Evolutionary conservation across 352 stramenopile genomes (phyloP), one percentile per base, ranked within the genome.

Genomic region (Phytopythium helicoides): DNA sequence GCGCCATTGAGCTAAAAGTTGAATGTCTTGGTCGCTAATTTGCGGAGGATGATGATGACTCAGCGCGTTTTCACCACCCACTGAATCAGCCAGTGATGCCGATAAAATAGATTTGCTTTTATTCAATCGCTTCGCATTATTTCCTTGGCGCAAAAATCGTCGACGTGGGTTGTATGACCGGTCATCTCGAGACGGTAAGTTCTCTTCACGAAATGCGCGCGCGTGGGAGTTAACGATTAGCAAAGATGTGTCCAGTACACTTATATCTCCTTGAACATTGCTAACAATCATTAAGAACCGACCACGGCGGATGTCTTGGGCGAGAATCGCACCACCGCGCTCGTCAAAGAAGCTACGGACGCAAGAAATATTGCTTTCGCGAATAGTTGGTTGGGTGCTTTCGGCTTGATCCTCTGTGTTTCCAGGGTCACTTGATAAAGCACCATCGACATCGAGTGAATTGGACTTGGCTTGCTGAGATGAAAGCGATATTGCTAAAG

Each of bases 141-240:
- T 87, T 6, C 80, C 81, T 18, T 90, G 75, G 8, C 82, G 64
- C 34, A 87, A 58, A 47, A 90, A 90, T 0, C 82, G 69, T 0
- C 82, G 69, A 6, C 79, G 73, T 18, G 82, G 82, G 31, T 90
- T 90, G 55, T 92, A 92, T 16, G 81, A 76, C 10, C 78, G 57
- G 34, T 74, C 58, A 23, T 88, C 64, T 15, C 71, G 71, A 12
- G 64, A 82, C 3, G 76, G 73, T 34, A 90, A 61, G 16, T 70
- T 86, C 36, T 87, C 68, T 19, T 87, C 67, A 0, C 73, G 64
- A 21, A 87, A 76, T 0, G 82, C 77, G 18, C 71, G 71, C 7
- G 82, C 63, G 8, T 71, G 53, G 0, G 68, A 64, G 16, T 60
- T 52, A 2, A 49, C 16, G 25, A 92, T 81, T 6, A 82, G 56